phyloP scores from a whole-genome alignment of 2,329 filamentous ascomycete genomes.

The Xylariaceae sp. region DNA sequence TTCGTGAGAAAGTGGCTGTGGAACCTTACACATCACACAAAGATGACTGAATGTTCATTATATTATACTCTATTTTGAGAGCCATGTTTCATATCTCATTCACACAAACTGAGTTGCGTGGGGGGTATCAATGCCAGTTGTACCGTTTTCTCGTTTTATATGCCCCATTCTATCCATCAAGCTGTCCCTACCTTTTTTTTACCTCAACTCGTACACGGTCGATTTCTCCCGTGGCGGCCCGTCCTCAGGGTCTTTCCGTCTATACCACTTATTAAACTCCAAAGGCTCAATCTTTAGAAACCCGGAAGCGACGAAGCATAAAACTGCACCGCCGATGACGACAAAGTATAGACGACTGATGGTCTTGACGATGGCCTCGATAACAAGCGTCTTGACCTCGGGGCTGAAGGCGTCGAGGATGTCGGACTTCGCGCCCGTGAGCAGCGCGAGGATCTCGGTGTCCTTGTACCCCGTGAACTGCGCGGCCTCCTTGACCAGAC shows the following conservation, averaged over 20 bases:
- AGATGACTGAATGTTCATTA: neutral
- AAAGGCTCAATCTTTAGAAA: conserved; percentile 23
- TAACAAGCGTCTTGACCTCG: conserved; percentile 25
- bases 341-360: conserved; percentile 40
- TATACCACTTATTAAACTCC: too few relatives aligned
- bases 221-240: neutral
- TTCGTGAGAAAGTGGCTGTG: too few relatives aligned
- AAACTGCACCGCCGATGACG: conserved; percentile 35
- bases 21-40: neutral
- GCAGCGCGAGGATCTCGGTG: conserved; percentile 37
- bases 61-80: conserved; percentile 17
- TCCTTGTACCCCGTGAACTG: conserved; percentile 28
- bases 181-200: neutral
- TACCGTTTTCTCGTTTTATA: conserved; percentile 24
- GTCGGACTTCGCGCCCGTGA: conserved; percentile 40
- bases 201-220: conserved; percentile 12
- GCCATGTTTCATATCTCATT: conserved; percentile 19
- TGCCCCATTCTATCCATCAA: neutral
- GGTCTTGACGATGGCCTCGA: conserved; percentile 36
- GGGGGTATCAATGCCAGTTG: conserved; percentile 26
- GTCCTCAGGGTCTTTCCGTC: neutral
- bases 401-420: conserved; percentile 32
- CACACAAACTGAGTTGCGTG: conserved; percentile 2
- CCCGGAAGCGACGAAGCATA: conserved; percentile 34
- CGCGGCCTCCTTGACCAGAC: conserved; percentile 31